Base-by-base conservation (phyloP, 768 basidiomycete species). In the Podaxis carcinomalis region DNA sequence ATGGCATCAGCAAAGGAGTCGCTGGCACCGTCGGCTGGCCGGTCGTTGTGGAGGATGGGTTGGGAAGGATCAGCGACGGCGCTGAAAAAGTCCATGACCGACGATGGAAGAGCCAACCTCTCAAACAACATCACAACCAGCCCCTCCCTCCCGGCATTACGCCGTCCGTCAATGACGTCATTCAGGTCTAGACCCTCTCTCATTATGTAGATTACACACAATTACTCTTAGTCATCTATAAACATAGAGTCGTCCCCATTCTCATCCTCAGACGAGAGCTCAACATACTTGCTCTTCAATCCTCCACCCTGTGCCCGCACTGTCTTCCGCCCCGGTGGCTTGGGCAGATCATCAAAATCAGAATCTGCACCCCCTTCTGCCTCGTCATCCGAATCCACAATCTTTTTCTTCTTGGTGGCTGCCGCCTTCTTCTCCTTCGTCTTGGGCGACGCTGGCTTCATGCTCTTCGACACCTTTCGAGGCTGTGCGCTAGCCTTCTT, bases 251-350 rank as follows among this genome's bases (percentile, higher is more conserved):
- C 77, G 46, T 79, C 77, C n/a, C 66, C 74, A 2, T 73, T 78
- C 28, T 70, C 76, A 4, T 77, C 80, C 13, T 79, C 81, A 49
- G 80, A 77, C 54, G 80, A 83, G 46, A 88, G 76, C 65, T 88
- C 87, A 10, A 89, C 76, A 71, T 86, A 90, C 64, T 85, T 84
- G 78, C 85, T 86, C 56, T 76, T 74, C 7, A 74, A 77, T 59
- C 79, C 70, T 10, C 79, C 80, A n/a, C 81, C 76, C 25, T 86
- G 80, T 56, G 76, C 75, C 11, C 82, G 51, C 23, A 76, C 74
- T 19, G 73, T 68, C 10, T 71, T 66, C 2, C 80, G 81, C 28
- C 74, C 61, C 46, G 80, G 80, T 5, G 74, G 74, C 23, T 73
- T 73, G 1, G 80, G 78, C 16, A 75, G 65, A 36, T 71, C 67